Evolutionary conservation across 805 yeast species (phyloP), one percentile per base, ranked within the genome.

Genomic region (Nakazawaea populi): DNA sequence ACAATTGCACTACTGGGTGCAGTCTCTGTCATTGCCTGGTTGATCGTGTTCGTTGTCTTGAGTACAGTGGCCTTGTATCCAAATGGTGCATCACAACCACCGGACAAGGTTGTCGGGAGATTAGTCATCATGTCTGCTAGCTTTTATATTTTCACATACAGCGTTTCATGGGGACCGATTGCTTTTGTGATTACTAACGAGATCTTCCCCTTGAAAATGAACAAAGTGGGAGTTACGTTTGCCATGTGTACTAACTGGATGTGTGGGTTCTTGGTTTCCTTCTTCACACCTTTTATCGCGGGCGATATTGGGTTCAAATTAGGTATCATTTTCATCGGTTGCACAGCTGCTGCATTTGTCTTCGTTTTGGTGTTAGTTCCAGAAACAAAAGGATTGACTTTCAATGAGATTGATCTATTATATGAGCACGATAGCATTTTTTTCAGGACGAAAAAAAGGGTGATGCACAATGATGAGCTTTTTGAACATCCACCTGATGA

Each of bases 201-300:
- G 59, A 66, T 75, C 6, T 76, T 61, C 44, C 81, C 80, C 44
- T 44, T 44, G 46, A 44, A 71, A 71, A 24, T 70, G 35, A 43
- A 44, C 29, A 44, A 40, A 18, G 65, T 71, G 68, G 74, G 74
- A 18, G 69, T 70, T 60, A 59, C 68, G 53, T 68, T 70, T 52
- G 65, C 45, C 14, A 49, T 44, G 44, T 14, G 29, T 7, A 37
- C 45, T 7, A 37, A 49, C 24, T 49, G 52, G 52, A 9, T 30
- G 7, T 32, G 30, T 34, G 72, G 80, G 70, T 72, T 83, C 61
- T 62, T 82, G 59, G 77, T 83, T 50, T 70, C 87, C 4, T 75
- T 84, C 62, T 75, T 79, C 62, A 82, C 87, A 28, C 88, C 89
- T 28, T 75, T 77, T 60, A 80, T 85, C 54, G 80, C 83, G 12